Conservation (phyloP, 768 basidiomycete genomes). For the Tephrocybe sp. region DNA sequence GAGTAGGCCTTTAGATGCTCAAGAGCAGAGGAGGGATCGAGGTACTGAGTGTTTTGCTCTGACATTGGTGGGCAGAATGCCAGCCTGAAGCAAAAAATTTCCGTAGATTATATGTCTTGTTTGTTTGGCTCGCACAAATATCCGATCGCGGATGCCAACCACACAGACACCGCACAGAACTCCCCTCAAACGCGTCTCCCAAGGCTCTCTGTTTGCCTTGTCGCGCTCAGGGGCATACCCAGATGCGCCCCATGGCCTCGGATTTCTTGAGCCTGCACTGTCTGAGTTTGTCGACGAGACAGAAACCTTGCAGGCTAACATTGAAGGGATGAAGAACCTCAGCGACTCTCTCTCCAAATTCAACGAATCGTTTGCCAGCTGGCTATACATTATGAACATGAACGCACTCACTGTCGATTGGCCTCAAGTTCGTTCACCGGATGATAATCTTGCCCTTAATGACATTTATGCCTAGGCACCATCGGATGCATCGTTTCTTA, state of each 20-base stretch:
- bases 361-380: constrained; percentile 93
- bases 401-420: constrained; percentile 93
- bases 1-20: constrained; percentile 73
- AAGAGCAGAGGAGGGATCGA: constrained; percentile 73
- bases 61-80: constrained; percentile 21
- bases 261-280: constrained; percentile 83
- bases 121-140: constrained; percentile 17
- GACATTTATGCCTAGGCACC: constrained; percentile 47
- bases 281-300: constrained; percentile 88
- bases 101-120: constrained; percentile 10
- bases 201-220: constrained; percentile 85
- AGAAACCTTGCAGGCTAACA: constrained; percentile 74
- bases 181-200: constrained; percentile 86
- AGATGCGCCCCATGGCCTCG: constrained; percentile 80
- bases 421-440: constrained; percentile 61
- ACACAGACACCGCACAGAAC: constrained; percentile 65
- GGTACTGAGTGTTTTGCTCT: constrained; percentile 31
- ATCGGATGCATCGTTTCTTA: constrained; percentile 53
- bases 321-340: constrained; percentile 69
- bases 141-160: constrained; percentile 18
- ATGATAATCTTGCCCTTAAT: not conserved
- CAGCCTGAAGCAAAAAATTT: constrained; percentile 16
- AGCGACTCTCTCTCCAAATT: constrained; percentile 78
- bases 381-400: constrained; percentile 92
- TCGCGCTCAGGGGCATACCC: constrained; percentile 74